phyloP scores from a whole-genome alignment of 2,329 filamentous ascomycete genomes.

The Colletotrichum lindemuthianum region DNA sequence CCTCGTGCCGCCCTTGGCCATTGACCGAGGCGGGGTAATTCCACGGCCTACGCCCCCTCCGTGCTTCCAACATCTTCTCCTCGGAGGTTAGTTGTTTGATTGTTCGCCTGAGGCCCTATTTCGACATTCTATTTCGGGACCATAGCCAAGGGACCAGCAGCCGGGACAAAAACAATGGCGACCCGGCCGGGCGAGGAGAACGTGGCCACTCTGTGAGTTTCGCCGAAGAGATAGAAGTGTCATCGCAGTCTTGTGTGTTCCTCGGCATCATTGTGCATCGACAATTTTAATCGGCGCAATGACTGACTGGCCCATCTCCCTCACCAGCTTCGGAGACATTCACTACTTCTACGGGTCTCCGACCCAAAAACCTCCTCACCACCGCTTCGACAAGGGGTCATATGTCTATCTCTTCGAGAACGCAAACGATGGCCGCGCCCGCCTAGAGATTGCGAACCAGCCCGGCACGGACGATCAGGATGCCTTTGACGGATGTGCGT shows the following conservation, averaged over 20 bases:
- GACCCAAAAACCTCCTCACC: conserved; percentile 74
- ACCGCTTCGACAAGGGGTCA: conserved; percentile 82
- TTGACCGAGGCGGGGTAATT: conserved; percentile 34
- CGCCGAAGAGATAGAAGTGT: not conserved
- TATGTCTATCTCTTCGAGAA: conserved; percentile 86
- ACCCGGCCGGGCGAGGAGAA: conserved; percentile 60
- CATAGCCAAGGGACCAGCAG: not conserved
- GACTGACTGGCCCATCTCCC: conserved; percentile 38
- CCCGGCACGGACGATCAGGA: conserved; percentile 81
- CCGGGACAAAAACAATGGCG: conserved; percentile 50
- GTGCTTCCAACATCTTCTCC: conserved; percentile 3
- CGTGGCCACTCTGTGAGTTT: conserved; percentile 60
- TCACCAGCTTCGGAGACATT: conserved; percentile 75
- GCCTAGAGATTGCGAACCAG: conserved; percentile 80
- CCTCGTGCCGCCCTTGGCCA: conserved; percentile 31
- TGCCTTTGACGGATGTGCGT: conserved; percentile 80
- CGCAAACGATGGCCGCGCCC: conserved; percentile 71
- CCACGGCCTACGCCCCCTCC: conserved; percentile 20
- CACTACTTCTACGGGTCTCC: conserved; percentile 83
- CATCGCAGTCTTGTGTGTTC: too few relatives aligned
- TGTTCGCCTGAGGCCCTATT: conserved; percentile 1
- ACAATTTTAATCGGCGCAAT: not conserved
- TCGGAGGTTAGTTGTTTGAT: conserved; percentile 6
- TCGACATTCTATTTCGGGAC: conserved; percentile 15
- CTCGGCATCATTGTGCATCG: too few relatives aligned